Evolutionary conservation across 305 asterid genomes (phyloP).

Genomic region (Fraxinus velutina): DNA sequence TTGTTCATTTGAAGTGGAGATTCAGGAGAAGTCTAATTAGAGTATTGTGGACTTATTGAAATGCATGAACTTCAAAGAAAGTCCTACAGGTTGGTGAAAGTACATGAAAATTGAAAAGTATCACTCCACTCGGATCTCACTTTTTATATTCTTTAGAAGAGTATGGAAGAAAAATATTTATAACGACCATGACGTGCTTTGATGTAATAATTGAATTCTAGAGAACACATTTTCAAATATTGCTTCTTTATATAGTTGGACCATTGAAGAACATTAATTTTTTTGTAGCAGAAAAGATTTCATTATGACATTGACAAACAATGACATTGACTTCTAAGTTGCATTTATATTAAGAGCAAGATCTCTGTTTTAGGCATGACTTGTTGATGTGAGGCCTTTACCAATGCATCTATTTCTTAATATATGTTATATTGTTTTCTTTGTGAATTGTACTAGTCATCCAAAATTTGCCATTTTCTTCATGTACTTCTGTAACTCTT

Average conservation of each 20-base stretch:
- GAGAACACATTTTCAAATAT: not conserved
- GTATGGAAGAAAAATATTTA: not conserved
- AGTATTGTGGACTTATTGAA: not conserved
- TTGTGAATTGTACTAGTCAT: not conserved
- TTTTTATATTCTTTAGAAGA: not conserved
- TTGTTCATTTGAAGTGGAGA: not conserved
- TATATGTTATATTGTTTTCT: not conserved
- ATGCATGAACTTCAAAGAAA: not conserved
- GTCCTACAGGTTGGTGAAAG: not conserved
- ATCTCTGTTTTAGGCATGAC: not conserved
- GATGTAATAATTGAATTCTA: not conserved
- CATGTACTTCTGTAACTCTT: not conserved
- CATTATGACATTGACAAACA: not conserved
- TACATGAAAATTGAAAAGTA: not conserved
- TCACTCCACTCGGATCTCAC: not conserved
- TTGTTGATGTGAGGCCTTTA: not conserved
- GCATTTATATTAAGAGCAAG: not conserved
- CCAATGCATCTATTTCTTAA: not conserved
- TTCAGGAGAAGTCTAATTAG: not conserved
- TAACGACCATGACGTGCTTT: not conserved
- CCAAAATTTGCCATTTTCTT: slow-evolving; percentile 6
- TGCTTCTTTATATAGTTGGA: not conserved
- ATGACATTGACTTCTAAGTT: not conserved
- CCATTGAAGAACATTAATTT: not conserved
- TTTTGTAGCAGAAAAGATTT: not conserved